Percentiles rank a stretch among this genome's conserved stretches.
These are phyloP conservation scores for Emmonsia crescens DNA, from an alignment of 2,329 filamentous ascomycete genomes.

Conservation along the genomic window DNA sequence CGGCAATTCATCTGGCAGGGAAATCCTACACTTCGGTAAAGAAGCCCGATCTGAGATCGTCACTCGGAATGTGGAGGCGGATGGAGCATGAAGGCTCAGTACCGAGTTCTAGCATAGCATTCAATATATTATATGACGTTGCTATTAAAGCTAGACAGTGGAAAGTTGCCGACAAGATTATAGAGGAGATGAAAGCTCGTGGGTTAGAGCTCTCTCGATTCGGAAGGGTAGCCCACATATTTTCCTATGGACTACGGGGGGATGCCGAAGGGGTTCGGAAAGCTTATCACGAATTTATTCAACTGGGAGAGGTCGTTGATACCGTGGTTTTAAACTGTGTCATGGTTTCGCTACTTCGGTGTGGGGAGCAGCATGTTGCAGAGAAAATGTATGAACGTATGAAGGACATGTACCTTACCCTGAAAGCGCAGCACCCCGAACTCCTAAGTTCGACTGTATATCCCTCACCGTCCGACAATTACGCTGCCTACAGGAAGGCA, in stretches of 20 bases:
- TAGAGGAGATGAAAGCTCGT: conserved; percentile 66
- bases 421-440: conserved; percentile 17
- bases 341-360: conserved; percentile 64
- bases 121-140: conserved; percentile 85
- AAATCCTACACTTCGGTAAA: conserved; percentile 54
- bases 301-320: conserved; percentile 77
- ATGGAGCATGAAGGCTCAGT: conserved; percentile 69
- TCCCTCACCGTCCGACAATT: conserved; percentile 24
- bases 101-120: conserved; percentile 63
- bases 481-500: conserved; percentile 25
- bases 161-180: conserved; percentile 69
- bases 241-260: conserved; percentile 65
- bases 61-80: conserved; percentile 70
- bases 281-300: conserved; percentile 74
- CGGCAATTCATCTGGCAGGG: conserved; percentile 67
- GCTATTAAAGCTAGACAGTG: conserved; percentile 80
- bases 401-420: conserved; percentile 49
- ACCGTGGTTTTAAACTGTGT: conserved; percentile 78
- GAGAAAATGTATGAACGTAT: conserved; percentile 75
- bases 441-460: conserved; percentile 14
- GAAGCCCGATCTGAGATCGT: conserved; percentile 52
- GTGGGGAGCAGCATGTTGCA: conserved; percentile 65
- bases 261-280: conserved; percentile 64
- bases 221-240: conserved; percentile 71
- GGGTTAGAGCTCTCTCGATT: conserved; percentile 62